A percentile compares a stretch with the other conserved stretches of the same genome.
Conservation (phyloP, 768 basidiomycete species). For the Tricholoma furcatifolium region DNA sequence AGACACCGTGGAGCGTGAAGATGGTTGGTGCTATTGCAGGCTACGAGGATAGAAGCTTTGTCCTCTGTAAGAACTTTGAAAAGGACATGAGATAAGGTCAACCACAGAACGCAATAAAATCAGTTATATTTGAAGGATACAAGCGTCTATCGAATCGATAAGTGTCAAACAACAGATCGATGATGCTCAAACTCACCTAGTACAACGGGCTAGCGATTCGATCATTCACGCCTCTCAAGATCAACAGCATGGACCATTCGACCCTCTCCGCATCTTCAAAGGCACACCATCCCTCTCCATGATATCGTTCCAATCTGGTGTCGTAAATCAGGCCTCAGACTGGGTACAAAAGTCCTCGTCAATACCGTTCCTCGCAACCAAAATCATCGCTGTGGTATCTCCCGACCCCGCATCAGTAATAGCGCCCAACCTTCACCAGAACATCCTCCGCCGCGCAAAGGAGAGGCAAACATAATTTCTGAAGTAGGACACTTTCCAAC, state of each 20-base stretch:
- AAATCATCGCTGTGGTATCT: conserved; percentile 63
- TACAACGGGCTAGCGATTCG: conserved; percentile 69
- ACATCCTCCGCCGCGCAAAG: conserved; percentile 68
- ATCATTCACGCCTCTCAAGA: conserved; percentile 62
- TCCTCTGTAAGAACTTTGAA: conserved; percentile 10
- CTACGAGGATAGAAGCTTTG: conserved; percentile 9
- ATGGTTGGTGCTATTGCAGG: not conserved
- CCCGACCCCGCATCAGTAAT: conserved; percentile 75
- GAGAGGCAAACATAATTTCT: conserved; percentile 61
- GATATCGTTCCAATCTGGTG: conserved; percentile 72
- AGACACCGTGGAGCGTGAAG: conserved; percentile 10
- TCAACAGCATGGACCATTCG: conserved; percentile 68
- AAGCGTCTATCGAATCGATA: conserved; percentile 54
- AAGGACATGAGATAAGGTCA: not conserved
- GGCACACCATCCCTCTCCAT: too few species aligned
- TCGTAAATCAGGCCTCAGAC: conserved; percentile 64
- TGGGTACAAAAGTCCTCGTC: conserved; percentile 61
- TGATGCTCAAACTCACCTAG: conserved; percentile 47
- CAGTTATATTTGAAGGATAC: too few species aligned
- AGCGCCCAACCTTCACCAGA: conserved; percentile 47
- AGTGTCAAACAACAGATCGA: conserved; percentile 5
- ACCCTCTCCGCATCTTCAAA: conserved; percentile 81
- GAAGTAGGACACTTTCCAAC: conserved; percentile 68
- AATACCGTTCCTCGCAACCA: too few species aligned
- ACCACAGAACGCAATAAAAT: not conserved